phyloP scores from a whole-genome alignment of 148 eudicot species.

The Oxyria digyna region DNA sequence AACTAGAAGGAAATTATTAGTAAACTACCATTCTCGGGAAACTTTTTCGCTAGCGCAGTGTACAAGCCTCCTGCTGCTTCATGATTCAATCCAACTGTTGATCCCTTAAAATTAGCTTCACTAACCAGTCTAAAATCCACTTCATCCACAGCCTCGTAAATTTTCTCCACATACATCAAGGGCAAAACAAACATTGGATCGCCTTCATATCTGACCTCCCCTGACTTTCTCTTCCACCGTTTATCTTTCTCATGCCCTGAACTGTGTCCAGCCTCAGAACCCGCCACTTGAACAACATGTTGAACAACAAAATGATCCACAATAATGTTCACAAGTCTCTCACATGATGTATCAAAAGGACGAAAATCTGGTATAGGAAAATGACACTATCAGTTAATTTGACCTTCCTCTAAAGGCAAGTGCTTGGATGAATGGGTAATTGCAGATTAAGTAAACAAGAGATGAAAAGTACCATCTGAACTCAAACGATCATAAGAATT shows the following conservation, averaged over 20 bases:
- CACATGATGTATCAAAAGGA: conserved; percentile 71
- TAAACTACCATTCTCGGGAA: conserved; percentile 61
- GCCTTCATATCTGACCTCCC: conserved; percentile 61
- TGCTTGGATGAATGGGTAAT: not conserved
- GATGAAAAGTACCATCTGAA: conserved; percentile 28
- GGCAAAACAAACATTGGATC: conserved; percentile 72
- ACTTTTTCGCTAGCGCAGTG: conserved; percentile 66
- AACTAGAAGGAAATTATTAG: too few relatives aligned
- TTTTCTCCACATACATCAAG: conserved; percentile 86
- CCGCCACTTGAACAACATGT: too few relatives aligned
- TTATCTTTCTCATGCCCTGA: conserved; percentile 47
- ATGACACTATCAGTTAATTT: not conserved
- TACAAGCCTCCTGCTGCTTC: conserved; percentile 96
- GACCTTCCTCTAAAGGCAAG: not conserved
- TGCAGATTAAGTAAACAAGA: not conserved
- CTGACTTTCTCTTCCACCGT: conserved; percentile 56
- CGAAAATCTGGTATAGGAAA: conserved; percentile 35
- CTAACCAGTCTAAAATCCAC: conserved; percentile 50
- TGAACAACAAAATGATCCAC: conserved; percentile 57
- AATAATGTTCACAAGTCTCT: conserved; percentile 62
- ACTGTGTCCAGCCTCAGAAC: conserved; percentile 31
- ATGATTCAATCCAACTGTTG: conserved; percentile 76
- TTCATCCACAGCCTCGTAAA: conserved; percentile 81
- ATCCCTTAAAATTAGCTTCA: conserved; percentile 66
- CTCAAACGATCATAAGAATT: conserved; percentile 28